phyloP scores from a whole-genome alignment of 139 green algal genomes.

The Nannochloris sp. region DNA sequence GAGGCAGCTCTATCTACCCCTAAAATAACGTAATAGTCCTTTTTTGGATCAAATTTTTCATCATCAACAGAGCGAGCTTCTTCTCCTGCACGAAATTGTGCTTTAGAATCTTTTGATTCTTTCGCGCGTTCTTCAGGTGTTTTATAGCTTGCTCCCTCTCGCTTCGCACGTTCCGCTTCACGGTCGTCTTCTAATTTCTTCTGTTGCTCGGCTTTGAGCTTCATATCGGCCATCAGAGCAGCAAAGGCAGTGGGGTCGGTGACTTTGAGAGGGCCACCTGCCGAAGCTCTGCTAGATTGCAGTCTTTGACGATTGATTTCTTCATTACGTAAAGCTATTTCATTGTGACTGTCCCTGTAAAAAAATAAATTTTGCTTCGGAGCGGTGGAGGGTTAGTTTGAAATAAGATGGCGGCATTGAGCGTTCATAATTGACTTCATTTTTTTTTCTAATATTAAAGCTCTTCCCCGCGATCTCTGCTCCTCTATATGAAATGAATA shows the following conservation, averaged over 20 bases:
- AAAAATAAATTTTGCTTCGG: too few species aligned
- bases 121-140: slow-evolving; percentile 37
- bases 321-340: slow-evolving; percentile 13
- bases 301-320: slow-evolving; percentile 8
- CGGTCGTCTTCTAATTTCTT: slow-evolving; percentile 11
- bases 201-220: slow-evolving; percentile 22
- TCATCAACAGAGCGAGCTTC: slow-evolving; percentile 14
- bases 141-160: slow-evolving; percentile 19
- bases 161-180: slow-evolving; percentile 11
- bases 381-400: too few species aligned
- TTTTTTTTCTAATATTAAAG: too few species aligned
- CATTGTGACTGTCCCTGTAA: neutral
- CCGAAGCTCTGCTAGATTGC: neutral
- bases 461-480: too few species aligned
- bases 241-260: slow-evolving; percentile 23
- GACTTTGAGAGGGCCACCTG: slow-evolving; percentile 4
- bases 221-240: slow-evolving; percentile 25
- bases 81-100: neutral
- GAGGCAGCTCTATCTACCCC: slow-evolving; percentile 28
- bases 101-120: slow-evolving; percentile 27
- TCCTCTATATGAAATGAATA: too few species aligned
- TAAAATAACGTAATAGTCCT: slow-evolving; percentile 68
- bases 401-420: too few species aligned
- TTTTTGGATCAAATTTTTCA: slow-evolving; percentile 17
- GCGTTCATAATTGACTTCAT: too few species aligned